Evolutionary conservation across 805 yeast genomes (phyloP).

Genomic region (Candida schatavii): DNA sequence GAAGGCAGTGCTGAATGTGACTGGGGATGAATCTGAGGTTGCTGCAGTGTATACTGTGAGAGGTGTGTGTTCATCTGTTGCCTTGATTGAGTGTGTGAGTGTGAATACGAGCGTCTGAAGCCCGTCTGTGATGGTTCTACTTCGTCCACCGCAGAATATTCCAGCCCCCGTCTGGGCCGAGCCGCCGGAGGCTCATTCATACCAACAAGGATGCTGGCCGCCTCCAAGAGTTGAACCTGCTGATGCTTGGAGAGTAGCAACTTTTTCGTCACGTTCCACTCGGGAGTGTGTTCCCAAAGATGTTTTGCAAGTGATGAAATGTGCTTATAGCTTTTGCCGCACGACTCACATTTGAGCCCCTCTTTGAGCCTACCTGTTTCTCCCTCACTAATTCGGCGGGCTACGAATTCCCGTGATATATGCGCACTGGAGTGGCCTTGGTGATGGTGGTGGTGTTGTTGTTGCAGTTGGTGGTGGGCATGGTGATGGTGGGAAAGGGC

Average conservation of each 20-base stretch:
- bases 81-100: background rate
- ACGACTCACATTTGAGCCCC: slow-evolving; percentile 82
- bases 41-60: background rate
- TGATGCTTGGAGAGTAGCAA: slow-evolving; percentile 81
- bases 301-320: slow-evolving; percentile 85
- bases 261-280: slow-evolving; percentile 85
- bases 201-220: slow-evolving; percentile 73
- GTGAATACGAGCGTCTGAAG: too few relatives aligned
- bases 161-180: background rate
- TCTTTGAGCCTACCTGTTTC: slow-evolving; percentile 83
- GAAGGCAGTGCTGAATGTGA: background rate
- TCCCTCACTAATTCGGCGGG: slow-evolving; percentile 80
- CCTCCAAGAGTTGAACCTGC: slow-evolving; percentile 79
- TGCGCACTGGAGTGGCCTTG: slow-evolving; percentile 36
- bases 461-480: slow-evolving; percentile 8
- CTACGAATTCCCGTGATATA: slow-evolving; percentile 67
- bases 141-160: background rate
- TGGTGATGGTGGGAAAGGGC: slow-evolving; percentile 18
- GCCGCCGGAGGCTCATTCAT: slow-evolving; percentile 48
- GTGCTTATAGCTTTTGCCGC: slow-evolving; percentile 90
- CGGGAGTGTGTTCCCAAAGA: slow-evolving; percentile 93
- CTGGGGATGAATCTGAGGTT: too few relatives aligned
- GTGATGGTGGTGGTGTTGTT: slow-evolving; percentile 12
- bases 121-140: too few relatives aligned
- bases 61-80: too few relatives aligned